These are phyloP conservation scores for Lagenaria siceraria DNA, from an alignment of 306 rosid species.

Conservation along the genomic window DNA sequence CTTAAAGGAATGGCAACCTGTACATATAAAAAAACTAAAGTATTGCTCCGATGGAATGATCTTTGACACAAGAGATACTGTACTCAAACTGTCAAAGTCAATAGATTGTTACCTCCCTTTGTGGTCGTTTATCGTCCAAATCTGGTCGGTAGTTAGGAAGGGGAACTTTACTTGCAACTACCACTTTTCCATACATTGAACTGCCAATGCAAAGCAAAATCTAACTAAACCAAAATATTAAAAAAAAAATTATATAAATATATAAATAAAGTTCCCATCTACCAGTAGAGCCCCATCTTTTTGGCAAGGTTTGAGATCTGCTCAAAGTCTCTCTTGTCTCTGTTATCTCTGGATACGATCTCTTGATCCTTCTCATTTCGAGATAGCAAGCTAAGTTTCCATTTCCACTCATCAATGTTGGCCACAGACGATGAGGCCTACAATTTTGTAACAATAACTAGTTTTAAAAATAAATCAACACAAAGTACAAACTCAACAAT, in stretches of 20 bases:
- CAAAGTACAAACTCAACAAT: not conserved
- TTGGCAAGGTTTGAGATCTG: conserved; percentile 87
- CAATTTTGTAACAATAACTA: conserved; percentile 6
- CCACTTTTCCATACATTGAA: conserved; percentile 79
- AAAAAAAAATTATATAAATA: not conserved
- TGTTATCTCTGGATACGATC: conserved; percentile 72
- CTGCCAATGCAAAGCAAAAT: conserved; percentile 18
- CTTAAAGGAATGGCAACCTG: conserved; percentile 80
- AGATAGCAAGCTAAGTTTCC: conserved; percentile 83
- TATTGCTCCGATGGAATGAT: conserved; percentile 1
- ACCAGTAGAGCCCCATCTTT: conserved; percentile 89
- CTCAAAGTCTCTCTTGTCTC: conserved; percentile 90
- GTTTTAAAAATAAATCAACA: not conserved
- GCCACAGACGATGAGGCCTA: conserved; percentile 87
- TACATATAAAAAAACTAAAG: conserved; percentile 1
- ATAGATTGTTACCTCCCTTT: conserved; percentile 65
- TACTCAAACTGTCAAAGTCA: not conserved
- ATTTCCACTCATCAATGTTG: conserved; percentile 96
- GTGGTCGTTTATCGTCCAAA: conserved; percentile 98
- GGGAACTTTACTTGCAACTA: conserved; percentile 93
- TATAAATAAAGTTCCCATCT: not conserved
- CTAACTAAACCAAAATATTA: conserved; percentile 1
- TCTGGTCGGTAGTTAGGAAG: conserved; percentile 97
- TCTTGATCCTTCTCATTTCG: conserved; percentile 84
- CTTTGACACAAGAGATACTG: not conserved